These are phyloP conservation scores for Phytopythium oedochilum DNA, from an alignment of 352 stramenopile genomes.

Conservation along the genomic window DNA sequence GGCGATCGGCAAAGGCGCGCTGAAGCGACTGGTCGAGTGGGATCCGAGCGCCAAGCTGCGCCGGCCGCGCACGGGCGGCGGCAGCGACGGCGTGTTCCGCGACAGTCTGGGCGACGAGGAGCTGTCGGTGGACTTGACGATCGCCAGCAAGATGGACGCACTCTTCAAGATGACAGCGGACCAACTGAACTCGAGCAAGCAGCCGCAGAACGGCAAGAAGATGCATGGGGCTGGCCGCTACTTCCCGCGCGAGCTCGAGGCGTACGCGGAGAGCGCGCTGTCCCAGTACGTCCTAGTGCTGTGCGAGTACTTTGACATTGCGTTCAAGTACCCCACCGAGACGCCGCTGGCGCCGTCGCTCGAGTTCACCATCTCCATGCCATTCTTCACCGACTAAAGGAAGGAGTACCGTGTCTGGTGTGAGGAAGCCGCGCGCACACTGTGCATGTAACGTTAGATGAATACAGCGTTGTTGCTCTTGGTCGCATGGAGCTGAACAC, in stretches of 20 bases:
- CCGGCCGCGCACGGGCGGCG: conserved; percentile 21
- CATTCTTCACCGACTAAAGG: conserved; percentile 66
- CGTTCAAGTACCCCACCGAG: conserved; percentile 42
- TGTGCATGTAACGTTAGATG: not conserved
- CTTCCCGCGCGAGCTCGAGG: conserved; percentile 57
- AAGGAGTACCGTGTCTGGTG: not conserved
- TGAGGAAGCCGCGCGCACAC: not conserved
- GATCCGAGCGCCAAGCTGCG: conserved; percentile 52
- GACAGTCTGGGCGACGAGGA: conserved; percentile 76
- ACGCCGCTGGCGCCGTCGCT: conserved; percentile 60
- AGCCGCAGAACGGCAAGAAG: conserved; percentile 1
- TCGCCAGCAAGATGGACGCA: conserved; percentile 79
- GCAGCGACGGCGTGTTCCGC: conserved; percentile 56
- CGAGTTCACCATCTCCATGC: conserved; percentile 77
- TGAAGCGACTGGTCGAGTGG: conserved; percentile 63
- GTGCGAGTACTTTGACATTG: conserved; percentile 78
- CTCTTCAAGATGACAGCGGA: conserved; percentile 86
- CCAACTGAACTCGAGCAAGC: conserved; percentile 40
- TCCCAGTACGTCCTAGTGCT: conserved; percentile 78
- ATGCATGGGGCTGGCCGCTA: conserved; percentile 19
- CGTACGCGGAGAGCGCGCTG: conserved; percentile 67
- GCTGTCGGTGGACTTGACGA: conserved; percentile 75
- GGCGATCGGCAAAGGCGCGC: conserved; percentile 34
- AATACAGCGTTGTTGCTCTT: not conserved
- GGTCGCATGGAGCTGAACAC: not conserved